A percentile compares a stretch with the other conserved stretches of the same genome.
These are phyloP conservation scores for Penicillium canescens DNA, from an alignment of 495 filamentous ascomycete species.

Conservation along the genomic window DNA sequence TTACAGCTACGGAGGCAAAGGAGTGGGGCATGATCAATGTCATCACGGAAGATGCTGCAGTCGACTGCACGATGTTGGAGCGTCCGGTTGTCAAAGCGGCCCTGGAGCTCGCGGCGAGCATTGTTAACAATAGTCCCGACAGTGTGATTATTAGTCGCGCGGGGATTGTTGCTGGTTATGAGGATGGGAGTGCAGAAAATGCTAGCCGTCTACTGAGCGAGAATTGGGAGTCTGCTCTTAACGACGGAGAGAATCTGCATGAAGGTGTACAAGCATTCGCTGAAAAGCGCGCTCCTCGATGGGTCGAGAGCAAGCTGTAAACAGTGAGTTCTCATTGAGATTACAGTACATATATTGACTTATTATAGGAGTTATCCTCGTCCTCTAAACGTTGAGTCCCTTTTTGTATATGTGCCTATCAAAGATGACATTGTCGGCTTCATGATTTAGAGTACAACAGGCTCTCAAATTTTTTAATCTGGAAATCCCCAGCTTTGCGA, in stretches of 20 bases:
- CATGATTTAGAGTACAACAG: too few species aligned
- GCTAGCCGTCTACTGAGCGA: slow-evolving; percentile 27
- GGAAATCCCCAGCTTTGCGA: too few species aligned
- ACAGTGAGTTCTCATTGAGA: background rate
- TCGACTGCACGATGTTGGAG: slow-evolving; percentile 14
- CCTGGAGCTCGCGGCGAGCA: slow-evolving; percentile 39
- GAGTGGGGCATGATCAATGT: slow-evolving; percentile 66
- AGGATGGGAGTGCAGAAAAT: slow-evolving; percentile 59
- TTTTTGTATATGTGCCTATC: too few species aligned
- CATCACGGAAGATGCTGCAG: slow-evolving; percentile 46
- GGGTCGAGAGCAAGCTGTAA: slow-evolving; percentile 71
- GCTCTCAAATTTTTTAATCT: too few species aligned
- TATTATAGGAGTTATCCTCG: too few species aligned
- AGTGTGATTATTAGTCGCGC: slow-evolving; percentile 61
- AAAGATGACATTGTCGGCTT: too few species aligned
- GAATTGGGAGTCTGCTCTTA: slow-evolving; percentile 50
- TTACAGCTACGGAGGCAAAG: slow-evolving; percentile 53
- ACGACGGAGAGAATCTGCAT: slow-evolving; percentile 65
- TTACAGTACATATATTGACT: background rate
- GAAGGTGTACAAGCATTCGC: slow-evolving; percentile 74
- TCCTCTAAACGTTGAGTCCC: too few species aligned
- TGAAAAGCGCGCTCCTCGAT: slow-evolving; percentile 67
- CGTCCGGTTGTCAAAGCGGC: slow-evolving; percentile 40
- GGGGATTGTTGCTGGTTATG: slow-evolving; percentile 63
- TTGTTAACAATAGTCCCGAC: slow-evolving; percentile 59